phyloP scores from a whole-genome alignment of 345 rosid species.

The Brassica nigra region DNA sequence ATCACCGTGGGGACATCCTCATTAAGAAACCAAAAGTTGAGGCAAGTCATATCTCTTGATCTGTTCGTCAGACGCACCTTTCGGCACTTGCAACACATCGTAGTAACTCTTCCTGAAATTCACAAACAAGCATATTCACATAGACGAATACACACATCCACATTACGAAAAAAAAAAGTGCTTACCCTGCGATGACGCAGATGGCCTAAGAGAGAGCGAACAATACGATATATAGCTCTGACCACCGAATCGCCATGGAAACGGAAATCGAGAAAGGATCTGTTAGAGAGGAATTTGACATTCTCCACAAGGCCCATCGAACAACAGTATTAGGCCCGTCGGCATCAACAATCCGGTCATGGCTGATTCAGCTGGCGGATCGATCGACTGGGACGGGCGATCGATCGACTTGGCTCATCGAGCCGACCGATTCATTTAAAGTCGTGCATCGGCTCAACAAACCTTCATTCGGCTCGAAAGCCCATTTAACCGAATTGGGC shows the following conservation, averaged over 20 bases:
- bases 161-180: not conserved
- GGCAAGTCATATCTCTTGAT: not conserved
- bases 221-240: slow-evolving; percentile 51
- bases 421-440: too few relatives aligned
- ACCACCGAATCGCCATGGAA: slow-evolving; percentile 55
- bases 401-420: too few relatives aligned
- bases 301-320: too few relatives aligned
- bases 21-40: slow-evolving; percentile 14
- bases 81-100: slow-evolving; percentile 87
- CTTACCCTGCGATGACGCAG: slow-evolving; percentile 59
- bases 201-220: slow-evolving; percentile 55
- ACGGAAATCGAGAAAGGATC: slow-evolving; percentile 45
- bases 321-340: too few relatives aligned
- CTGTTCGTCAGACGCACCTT: slow-evolving; percentile 75
- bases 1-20: slow-evolving; percentile 4
- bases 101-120: slow-evolving; percentile 84
- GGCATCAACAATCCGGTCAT: too few relatives aligned
- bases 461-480: too few relatives aligned
- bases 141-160: not conserved
- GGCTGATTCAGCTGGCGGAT: too few relatives aligned
- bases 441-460: too few relatives aligned
- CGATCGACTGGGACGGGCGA: too few relatives aligned
- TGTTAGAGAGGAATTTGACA: too few relatives aligned
- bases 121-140: not conserved
- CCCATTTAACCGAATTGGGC: too few relatives aligned